Evolutionary conservation across 164 flowering plant species (phyloP), one percentile per base, ranked within the genome.

Genomic region (Nymphaea colorata): DNA sequence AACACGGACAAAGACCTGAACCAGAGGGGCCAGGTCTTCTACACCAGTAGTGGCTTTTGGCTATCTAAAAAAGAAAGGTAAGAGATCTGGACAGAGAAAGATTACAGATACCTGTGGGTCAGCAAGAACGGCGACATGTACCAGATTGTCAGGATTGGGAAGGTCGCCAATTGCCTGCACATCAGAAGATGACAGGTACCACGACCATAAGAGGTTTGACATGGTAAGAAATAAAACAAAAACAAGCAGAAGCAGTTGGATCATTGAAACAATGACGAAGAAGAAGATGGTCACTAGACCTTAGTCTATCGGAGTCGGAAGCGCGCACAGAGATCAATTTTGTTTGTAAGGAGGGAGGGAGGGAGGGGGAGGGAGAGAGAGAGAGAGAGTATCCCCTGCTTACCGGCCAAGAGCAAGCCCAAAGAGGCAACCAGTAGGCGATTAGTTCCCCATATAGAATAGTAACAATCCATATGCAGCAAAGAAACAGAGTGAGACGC

Each of bases 371-470:
- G n/a, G n/a, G 43, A 25, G 16, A 73, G 4, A 59, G 2, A 42
- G 10, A 41, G 4, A 17, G 44, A 47, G 51, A 45, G 55, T 44
- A 64, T 15, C 61, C 41, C 43, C 11, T 61, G 70, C 79, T 68
- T 14, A 47, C 12, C 55, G 98, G 96, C 98, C 96, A 91, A 16
- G 91, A 82, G 73, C 92, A 88, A 43, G 88, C 51, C 72, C 74
- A 74, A 41, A 76, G 72, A 62, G 94, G 91, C 44, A 84, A 51
- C 91, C 89, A 85, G 69, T 76, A 92, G 0, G 92, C 83, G 42
- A 92, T 69, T 90, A 90, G 84, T 78, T 92, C 98, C 18, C 98
- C 96, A 70, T 87, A 92, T 14, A 89, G 84, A 70, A 92, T 74
- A 45, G 73, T 84, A 4, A 72, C 17, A 25, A 76, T 74, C 98